Percentiles rank a stretch among this genome's conserved stretches.
phyloP scores from a whole-genome alignment of 176 grass and related monocot genomes.

The Ampelocalamus luodianensis region DNA sequence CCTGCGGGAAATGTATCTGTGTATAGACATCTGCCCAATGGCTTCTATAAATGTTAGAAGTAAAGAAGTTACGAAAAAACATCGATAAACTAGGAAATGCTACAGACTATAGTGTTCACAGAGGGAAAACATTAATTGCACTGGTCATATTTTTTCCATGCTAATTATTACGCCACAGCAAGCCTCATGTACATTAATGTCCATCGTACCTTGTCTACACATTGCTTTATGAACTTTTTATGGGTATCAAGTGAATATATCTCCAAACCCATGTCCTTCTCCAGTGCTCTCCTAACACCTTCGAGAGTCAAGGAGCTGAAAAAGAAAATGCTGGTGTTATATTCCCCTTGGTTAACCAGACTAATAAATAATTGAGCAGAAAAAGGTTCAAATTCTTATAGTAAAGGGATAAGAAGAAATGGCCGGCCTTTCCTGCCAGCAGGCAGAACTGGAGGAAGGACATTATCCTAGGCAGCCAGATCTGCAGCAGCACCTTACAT shows the following conservation, averaged over 20 bases:
- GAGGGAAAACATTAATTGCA: conserved; percentile 12
- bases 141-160: neutral
- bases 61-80: neutral
- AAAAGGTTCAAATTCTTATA: conserved; percentile 12
- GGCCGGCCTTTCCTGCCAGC: neutral
- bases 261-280: conserved; percentile 76
- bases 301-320: conserved; percentile 88
- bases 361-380: conserved; percentile 2
- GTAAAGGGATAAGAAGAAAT: conserved; percentile 2
- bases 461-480: neutral
- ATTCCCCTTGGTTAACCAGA: neutral
- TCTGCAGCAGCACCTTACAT: neutral
- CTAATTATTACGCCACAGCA: conserved; percentile 11
- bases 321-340: conserved; percentile 13
- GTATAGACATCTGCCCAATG: neutral
- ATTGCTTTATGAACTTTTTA: conserved; percentile 85
- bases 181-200: conserved; percentile 10
- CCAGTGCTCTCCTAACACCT: conserved; percentile 86
- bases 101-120: neutral
- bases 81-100: neutral
- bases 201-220: conserved; percentile 74
- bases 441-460: neutral
- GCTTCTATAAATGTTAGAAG: conserved; percentile 1
- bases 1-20: neutral
- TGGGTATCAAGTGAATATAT: conserved; percentile 79